Evolutionary conservation across 495 filamentous ascomycete genomes (phyloP).

Genomic region (Xylaria curta): DNA sequence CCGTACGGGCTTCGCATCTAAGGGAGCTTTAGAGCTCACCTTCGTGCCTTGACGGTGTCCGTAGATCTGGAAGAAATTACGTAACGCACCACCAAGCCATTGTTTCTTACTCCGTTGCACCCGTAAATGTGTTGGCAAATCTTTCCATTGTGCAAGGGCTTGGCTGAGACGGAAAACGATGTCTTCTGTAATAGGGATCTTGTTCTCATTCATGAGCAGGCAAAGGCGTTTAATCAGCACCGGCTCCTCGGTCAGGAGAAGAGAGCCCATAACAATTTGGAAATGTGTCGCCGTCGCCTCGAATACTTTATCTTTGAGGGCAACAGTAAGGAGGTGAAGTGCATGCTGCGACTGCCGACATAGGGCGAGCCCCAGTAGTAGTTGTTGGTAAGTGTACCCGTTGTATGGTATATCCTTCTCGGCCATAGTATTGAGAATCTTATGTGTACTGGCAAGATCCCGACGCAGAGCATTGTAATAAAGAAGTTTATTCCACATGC

Average conservation of each 20-base stretch:
- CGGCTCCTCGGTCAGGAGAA: slow-evolving; percentile 47
- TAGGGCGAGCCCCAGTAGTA: slow-evolving; percentile 73
- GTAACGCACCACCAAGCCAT: slow-evolving; percentile 42
- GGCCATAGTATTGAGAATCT: slow-evolving; percentile 68
- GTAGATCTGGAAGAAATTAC: slow-evolving; percentile 38
- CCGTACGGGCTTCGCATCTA: slow-evolving; percentile 25
- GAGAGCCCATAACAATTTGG: slow-evolving; percentile 68
- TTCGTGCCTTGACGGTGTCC: slow-evolving; percentile 27
- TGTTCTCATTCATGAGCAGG: slow-evolving; percentile 42
- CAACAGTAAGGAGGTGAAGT: slow-evolving; percentile 63
- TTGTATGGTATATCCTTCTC: slow-evolving; percentile 63
- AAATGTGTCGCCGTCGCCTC: slow-evolving; percentile 73
- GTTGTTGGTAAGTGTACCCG: slow-evolving; percentile 71
- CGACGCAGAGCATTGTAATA: slow-evolving; percentile 68
- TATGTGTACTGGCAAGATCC: slow-evolving; percentile 65
- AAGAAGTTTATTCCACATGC: slow-evolving; percentile 82
- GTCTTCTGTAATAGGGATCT: slow-evolving; percentile 39
- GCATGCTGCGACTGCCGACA: slow-evolving; percentile 69
- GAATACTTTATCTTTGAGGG: slow-evolving; percentile 64
- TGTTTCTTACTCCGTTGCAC: slow-evolving; percentile 27
- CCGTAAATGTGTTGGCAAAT: slow-evolving; percentile 31
- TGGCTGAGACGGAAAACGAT: slow-evolving; percentile 43
- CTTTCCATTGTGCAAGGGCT: slow-evolving; percentile 43
- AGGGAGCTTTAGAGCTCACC: slow-evolving; percentile 5
- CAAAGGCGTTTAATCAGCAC: slow-evolving; percentile 40